Evolutionary conservation across 257 asterid species (phyloP).

Genomic region (Phtheirospermum japonicum): DNA sequence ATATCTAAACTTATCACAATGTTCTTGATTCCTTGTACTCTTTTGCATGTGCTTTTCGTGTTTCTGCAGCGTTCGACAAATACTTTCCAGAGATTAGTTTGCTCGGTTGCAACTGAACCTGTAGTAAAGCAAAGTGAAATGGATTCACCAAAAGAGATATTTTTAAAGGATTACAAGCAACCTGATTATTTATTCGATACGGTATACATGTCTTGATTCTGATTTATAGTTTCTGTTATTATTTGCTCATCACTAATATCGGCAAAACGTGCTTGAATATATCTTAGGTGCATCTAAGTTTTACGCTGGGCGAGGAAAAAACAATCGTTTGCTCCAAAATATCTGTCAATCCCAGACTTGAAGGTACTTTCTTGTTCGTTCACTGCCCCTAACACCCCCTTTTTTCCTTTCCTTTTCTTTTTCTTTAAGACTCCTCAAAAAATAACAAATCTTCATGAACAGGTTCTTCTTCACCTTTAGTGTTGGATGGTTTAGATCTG

Average conservation of each 20-base stretch:
- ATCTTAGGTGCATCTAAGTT: conserved; percentile 77
- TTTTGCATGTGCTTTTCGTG: conserved; percentile 2
- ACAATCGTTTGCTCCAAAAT: conserved; percentile 70
- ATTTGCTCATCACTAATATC: conserved; percentile 21
- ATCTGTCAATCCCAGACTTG: conserved; percentile 70
- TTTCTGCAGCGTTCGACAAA: conserved; percentile 37
- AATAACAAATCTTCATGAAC: conserved; percentile 29
- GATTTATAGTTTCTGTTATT: neutral
- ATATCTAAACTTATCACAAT: conserved; percentile 7
- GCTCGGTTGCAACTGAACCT: conserved; percentile 81
- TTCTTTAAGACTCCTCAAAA: neutral
- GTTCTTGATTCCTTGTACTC: conserved; percentile 2
- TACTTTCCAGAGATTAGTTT: conserved; percentile 52
- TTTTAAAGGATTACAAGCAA: conserved; percentile 86
- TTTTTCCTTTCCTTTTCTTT: neutral
- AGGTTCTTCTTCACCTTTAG: conserved; percentile 68
- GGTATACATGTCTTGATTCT: conserved; percentile 37
- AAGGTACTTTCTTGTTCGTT: conserved; percentile 51
- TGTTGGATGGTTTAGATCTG: conserved; percentile 84
- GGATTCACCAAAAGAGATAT: conserved; percentile 91
- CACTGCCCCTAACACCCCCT: too few relatives aligned
- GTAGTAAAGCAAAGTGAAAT: conserved; percentile 55
- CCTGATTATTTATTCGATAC: conserved; percentile 83
- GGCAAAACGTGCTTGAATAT: conserved; percentile 18
- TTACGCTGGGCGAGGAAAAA: conserved; percentile 76